These are phyloP conservation scores for Taphrina sp. DNA, from an alignment of 1,139 yeast genomes.

Conservation along the genomic window DNA sequence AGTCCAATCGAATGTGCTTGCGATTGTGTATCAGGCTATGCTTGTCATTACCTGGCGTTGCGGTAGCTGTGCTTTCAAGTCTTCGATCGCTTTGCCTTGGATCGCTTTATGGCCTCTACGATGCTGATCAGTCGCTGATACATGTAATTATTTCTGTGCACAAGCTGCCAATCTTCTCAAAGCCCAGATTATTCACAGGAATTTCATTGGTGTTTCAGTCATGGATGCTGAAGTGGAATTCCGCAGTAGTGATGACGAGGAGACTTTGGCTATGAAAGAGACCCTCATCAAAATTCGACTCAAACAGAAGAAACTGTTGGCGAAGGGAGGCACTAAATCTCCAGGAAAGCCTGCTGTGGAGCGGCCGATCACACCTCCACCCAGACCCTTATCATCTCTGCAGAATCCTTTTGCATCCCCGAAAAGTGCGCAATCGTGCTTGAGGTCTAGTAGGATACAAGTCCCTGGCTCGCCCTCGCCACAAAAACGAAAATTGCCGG, in stretches of 20 bases:
- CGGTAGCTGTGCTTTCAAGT: too few relatives aligned
- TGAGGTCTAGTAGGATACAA: conserved; percentile 5
- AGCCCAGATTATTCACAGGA: too few relatives aligned
- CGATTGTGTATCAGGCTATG: too few relatives aligned
- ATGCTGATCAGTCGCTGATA: too few relatives aligned
- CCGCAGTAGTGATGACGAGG: conserved; percentile 20
- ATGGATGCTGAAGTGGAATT: conserved; percentile 10
- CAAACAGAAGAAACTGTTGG: conserved; percentile 2
- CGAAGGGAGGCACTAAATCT: background rate
- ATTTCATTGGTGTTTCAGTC: too few relatives aligned
- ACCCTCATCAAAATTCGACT: conserved; percentile 9
- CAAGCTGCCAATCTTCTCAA: too few relatives aligned
- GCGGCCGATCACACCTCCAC: conserved; percentile 16
- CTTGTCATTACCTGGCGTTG: too few relatives aligned
- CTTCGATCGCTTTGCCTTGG: too few relatives aligned
- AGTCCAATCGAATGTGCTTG: too few relatives aligned
- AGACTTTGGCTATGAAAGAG: conserved; percentile 16
- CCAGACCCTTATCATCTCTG: conserved; percentile 2
- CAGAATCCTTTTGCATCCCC: conserved; percentile 22
- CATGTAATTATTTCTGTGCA: too few relatives aligned
- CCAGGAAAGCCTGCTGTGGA: background rate
- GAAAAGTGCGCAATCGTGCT: conserved; percentile 8
- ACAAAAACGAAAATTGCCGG: conserved; percentile 12
- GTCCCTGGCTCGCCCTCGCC: conserved; percentile 32
- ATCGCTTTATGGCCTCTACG: too few relatives aligned